Base-by-base conservation (phyloP, 2,329 filamentous ascomycete species). In the Metarhizium guizhouense region DNA sequence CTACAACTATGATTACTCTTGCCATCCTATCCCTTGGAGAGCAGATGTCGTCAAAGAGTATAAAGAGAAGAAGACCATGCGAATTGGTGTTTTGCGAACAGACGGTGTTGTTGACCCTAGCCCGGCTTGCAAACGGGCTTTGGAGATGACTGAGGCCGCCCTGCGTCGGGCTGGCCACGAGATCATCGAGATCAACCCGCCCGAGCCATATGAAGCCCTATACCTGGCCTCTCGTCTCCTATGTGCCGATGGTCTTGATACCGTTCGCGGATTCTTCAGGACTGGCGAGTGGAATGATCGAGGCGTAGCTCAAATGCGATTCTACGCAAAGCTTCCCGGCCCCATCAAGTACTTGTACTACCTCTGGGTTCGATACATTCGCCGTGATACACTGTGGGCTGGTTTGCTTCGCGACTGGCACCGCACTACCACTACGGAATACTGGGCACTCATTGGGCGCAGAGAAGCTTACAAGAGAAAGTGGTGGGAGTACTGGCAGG, bases 401-500 rank as follows among this genome's bases (percentile, higher is more conserved):
- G 86, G 84, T 0, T 72, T 96, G 6, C 73, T 96, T 50, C 78
- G 80, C 47, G 77, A 86, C 63, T 95, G 89, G 82, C 79, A 84
- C 53, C 79, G 82, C 54, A 91, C 92, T 72, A 84, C 79, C 11
- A 86, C 87, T 1, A 83, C 80, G 58, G 85, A 95, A 70, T 86
- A 93, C 67, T 96, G 90, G 90, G 79, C 88, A 63, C 80, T 94
- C 52, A 90, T 93, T 4, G 79, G 81, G 1, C 79, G 84, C 70
- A 82, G 92, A 29, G 93, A 96, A 72, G 76, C 78, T 1, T 95
- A 90, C 75, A 87, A 89, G 61, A 80, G 79, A 14, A 78, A 75
- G 53, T 96, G 90, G 84, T 92, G 90, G 68, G 82, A 86, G 25
- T 96, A 90, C 88, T 95, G 90, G 90, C 82, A 89, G 57, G 74